Evolutionary conservation across 176 grass and related monocot genomes (phyloP).

Genomic region (Hsuehochloa calcarea): DNA sequence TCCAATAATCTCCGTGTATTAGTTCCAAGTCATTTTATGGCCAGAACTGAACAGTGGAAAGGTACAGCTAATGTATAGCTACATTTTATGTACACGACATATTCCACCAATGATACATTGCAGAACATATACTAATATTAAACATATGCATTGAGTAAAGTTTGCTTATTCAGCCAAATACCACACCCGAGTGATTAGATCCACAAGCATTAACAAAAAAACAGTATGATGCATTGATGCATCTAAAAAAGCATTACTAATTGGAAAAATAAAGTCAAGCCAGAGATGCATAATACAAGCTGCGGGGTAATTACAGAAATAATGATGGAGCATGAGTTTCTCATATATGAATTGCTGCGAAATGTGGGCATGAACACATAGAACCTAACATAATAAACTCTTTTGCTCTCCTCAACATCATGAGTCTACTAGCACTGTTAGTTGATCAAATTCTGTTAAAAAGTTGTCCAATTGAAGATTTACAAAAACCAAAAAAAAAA

Average conservation of each 20-base stretch:
- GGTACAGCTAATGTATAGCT: neutral
- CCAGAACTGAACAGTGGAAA: neutral
- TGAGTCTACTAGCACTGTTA: neutral
- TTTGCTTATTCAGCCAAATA: neutral
- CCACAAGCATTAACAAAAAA: slow-evolving; percentile 4
- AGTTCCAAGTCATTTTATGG: neutral
- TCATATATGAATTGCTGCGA: neutral
- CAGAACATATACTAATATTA: neutral
- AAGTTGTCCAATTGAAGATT: neutral
- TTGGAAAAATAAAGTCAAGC: neutral
- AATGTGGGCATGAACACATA: neutral
- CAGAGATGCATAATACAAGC: neutral
- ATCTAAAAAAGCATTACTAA: neutral
- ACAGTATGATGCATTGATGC: neutral
- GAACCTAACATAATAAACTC: neutral
- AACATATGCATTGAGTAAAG: neutral
- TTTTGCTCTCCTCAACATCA: too few species aligned
- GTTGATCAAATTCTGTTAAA: neutral
- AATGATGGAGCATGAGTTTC: neutral
- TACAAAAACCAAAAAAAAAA: neutral
- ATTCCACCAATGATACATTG: neutral
- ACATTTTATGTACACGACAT: neutral
- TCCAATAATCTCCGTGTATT: neutral
- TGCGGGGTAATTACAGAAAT: neutral
- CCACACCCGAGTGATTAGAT: neutral